Evolutionary conservation across 768 basidiomycete species (phyloP).

Genomic region (Collybiopsis confluens): DNA sequence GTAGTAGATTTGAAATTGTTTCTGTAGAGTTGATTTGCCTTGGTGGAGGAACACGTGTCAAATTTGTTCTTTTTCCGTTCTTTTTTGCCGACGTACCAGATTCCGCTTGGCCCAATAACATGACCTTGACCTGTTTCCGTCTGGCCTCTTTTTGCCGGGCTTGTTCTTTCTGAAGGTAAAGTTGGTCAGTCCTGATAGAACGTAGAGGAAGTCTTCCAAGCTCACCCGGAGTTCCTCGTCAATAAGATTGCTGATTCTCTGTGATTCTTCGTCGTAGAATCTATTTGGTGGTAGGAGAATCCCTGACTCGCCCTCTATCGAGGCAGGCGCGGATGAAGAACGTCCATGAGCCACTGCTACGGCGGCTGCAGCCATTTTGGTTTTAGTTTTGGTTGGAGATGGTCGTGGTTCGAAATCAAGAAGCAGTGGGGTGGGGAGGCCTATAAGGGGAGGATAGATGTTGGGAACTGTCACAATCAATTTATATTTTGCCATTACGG

Average conservation of each 20-base stretch:
- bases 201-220: not conserved
- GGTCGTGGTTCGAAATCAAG: no score
- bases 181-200: not conserved
- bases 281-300: constrained; percentile 2
- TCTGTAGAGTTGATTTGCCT: constrained; percentile 82
- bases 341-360: constrained; percentile 2
- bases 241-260: constrained; percentile 44
- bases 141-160: constrained; percentile 40
- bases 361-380: not conserved
- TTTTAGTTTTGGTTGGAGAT: not conserved
- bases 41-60: constrained; percentile 8
- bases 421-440: no score
- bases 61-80: no score
- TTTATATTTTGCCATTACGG: no score
- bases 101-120: constrained; percentile 78
- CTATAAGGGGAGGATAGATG: no score
- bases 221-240: constrained; percentile 54
- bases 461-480: no score
- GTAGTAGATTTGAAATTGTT: constrained; percentile 81
- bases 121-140: constrained; percentile 56
- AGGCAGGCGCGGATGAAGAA: constrained; percentile 5
- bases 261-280: constrained; percentile 38
- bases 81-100: no score
- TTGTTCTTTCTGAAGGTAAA: constrained; percentile 40
- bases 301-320: constrained; percentile 4